These are phyloP conservation scores for Paramecium pentaurelia DNA, from an alignment of 73 alveolate species.

Conservation along the genomic window DNA sequence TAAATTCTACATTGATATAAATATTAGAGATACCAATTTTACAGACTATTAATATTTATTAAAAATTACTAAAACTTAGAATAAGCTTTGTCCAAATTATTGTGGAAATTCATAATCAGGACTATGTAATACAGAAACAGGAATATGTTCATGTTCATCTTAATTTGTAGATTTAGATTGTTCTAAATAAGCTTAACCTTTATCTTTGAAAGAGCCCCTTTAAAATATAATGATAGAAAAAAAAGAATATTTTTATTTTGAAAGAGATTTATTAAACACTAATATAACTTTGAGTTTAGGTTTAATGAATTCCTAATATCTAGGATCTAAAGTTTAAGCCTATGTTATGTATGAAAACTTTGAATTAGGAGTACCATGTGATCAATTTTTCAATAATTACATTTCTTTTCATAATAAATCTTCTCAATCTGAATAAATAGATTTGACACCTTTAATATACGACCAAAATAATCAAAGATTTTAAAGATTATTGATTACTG, in stretches of 20 bases:
- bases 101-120: not conserved
- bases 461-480: not conserved
- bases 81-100: not conserved
- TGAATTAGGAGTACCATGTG: not conserved
- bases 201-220: not conserved
- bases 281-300: not conserved
- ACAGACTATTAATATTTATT: not conserved
- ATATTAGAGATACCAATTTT: not conserved
- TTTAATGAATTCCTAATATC: not conserved
- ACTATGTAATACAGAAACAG: not conserved
- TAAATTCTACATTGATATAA: not conserved
- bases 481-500: not conserved
- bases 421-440: not conserved
- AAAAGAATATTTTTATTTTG: not conserved
- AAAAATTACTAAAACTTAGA: not conserved
- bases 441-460: not conserved
- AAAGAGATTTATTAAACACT: not conserved
- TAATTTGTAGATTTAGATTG: not conserved
- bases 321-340: not conserved
- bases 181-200: not conserved
- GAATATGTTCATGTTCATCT: not conserved
- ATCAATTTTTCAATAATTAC: not conserved
- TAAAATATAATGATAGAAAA: not conserved
- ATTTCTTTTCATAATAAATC: not conserved
- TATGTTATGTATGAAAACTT: constrained; percentile 18